phyloP scores from a whole-genome alignment of 352 stramenopile species.

The Phytophthora kernoviae region DNA sequence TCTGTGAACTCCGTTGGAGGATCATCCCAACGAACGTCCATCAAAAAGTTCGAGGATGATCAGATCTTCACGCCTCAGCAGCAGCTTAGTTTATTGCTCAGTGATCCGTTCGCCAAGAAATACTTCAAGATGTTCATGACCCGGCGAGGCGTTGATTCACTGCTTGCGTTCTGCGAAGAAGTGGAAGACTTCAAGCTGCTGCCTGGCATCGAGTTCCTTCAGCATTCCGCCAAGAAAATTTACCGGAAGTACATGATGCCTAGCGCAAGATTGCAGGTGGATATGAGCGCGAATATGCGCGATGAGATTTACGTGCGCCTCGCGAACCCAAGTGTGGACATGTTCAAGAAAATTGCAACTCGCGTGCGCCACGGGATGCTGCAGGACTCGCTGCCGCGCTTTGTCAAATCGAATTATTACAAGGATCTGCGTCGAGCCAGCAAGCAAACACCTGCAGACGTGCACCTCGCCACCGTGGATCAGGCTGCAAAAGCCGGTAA shows the following conservation, averaged over 20 bases:
- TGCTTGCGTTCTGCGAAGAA: slow-evolving; percentile 78
- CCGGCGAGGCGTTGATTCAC: slow-evolving; percentile 61
- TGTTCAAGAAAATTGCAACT: slow-evolving; percentile 83
- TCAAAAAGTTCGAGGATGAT: slow-evolving; percentile 38
- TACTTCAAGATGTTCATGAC: slow-evolving; percentile 83
- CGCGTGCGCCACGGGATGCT: slow-evolving; percentile 74
- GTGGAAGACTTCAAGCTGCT: slow-evolving; percentile 82
- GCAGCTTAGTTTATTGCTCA: slow-evolving; percentile 49
- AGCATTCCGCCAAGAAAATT: slow-evolving; percentile 87
- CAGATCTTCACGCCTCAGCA: slow-evolving; percentile 52
- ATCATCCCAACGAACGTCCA: slow-evolving; percentile 3
- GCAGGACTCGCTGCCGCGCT: slow-evolving; percentile 77
- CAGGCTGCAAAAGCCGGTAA: slow-evolving; percentile 71
- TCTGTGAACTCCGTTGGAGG: slow-evolving; percentile 11
- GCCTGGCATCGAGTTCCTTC: slow-evolving; percentile 81
- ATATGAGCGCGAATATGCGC: slow-evolving; percentile 84
- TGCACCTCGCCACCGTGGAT: slow-evolving; percentile 61
- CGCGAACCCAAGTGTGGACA: slow-evolving; percentile 75
- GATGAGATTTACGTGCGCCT: slow-evolving; percentile 74
- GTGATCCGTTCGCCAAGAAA: slow-evolving; percentile 68
- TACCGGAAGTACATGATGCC: slow-evolving; percentile 86
- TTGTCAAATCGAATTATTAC: slow-evolving; percentile 77
- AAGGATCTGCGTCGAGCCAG: slow-evolving; percentile 70
- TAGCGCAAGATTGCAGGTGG: slow-evolving; percentile 75
- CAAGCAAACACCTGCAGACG: slow-evolving; percentile 39